Conservation (phyloP, 2,329 filamentous ascomycete genomes). For the Thermoascus crustaceus region DNA sequence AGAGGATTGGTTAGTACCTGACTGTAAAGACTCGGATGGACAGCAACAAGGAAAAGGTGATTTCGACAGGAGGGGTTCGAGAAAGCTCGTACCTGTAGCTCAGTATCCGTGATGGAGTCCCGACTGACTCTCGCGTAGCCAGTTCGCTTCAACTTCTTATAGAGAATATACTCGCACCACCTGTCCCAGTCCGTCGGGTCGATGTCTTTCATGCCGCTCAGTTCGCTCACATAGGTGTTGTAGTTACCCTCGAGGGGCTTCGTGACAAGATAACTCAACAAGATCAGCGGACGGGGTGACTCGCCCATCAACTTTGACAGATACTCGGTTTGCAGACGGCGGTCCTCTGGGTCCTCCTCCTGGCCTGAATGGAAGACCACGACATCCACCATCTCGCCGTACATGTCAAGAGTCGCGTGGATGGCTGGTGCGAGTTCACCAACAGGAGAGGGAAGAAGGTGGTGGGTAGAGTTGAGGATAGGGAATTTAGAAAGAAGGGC, state of each 20-base stretch:
- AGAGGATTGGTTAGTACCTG: conserved; percentile 11
- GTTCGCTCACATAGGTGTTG: conserved; percentile 82
- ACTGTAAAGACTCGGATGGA: no score
- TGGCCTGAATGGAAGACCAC: conserved; percentile 82
- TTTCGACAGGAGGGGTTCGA: not conserved
- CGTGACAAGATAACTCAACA: conserved; percentile 88
- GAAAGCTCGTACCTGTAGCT: conserved; percentile 62
- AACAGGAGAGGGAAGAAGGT: conserved; percentile 84
- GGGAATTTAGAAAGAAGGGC: conserved; percentile 95
- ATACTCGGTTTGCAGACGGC: conserved; percentile 67
- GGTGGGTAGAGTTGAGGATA: conserved; percentile 93
- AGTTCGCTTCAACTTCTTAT: conserved; percentile 75
- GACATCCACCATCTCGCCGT: conserved; percentile 81
- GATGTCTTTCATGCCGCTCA: conserved; percentile 90
- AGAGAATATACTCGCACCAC: conserved; percentile 98
- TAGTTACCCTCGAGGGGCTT: conserved; percentile 90
- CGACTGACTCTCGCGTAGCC: conserved; percentile 86
- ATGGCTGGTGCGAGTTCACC: conserved; percentile 94
- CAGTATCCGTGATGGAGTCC: conserved; percentile 91
- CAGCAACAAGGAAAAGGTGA: not conserved
- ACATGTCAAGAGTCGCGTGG: conserved; percentile 89
- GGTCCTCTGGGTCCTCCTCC: conserved; percentile 3
- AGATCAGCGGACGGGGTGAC: conserved; percentile 67
- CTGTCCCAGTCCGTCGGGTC: conserved; percentile 89
- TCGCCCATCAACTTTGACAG: conserved; percentile 80